Conservation (phyloP, 2,329 filamentous ascomycete species). For the Lithohypha guttulata region DNA sequence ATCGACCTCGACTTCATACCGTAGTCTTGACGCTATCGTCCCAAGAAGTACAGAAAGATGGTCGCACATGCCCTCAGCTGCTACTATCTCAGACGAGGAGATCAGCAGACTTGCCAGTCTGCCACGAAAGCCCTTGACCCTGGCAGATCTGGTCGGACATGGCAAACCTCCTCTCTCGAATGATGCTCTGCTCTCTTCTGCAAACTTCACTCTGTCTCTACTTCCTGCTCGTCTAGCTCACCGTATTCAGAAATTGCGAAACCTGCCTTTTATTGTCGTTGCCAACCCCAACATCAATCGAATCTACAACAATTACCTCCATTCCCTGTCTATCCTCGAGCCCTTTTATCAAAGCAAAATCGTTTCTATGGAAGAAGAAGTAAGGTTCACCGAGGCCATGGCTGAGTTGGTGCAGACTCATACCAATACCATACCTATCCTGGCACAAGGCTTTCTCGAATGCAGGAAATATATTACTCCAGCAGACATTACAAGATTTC, state of each 20-base stretch:
- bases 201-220: constrained; percentile 89
- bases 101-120: constrained; percentile 68
- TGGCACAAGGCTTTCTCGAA: constrained; percentile 87
- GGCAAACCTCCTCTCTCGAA: constrained; percentile 77
- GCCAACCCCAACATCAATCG: constrained; percentile 91
- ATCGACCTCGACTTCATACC: not conserved
- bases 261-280: constrained; percentile 93
- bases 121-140: constrained; percentile 68
- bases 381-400: constrained; percentile 82
- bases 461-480: constrained; percentile 81
- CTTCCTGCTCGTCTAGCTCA: constrained; percentile 86
- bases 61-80: constrained; percentile 31
- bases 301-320: constrained; percentile 93
- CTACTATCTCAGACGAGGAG: constrained; percentile 58
- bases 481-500: constrained; percentile 72
- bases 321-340: constrained; percentile 80
- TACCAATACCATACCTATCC: constrained; percentile 82
- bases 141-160: constrained; percentile 80
- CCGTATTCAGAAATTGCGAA: constrained; percentile 83
- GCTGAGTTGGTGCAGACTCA: constrained; percentile 94
- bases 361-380: constrained; percentile 71
- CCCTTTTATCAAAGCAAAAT: constrained; percentile 69
- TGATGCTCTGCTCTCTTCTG: constrained; percentile 71
- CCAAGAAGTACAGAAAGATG: constrained; percentile 4
- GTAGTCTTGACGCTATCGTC: constrained; percentile 4